A percentile compares a stretch with the other conserved stretches of the same genome.
phyloP scores from a whole-genome alignment of 495 filamentous ascomycete species.

The Daldinia decipiens region DNA sequence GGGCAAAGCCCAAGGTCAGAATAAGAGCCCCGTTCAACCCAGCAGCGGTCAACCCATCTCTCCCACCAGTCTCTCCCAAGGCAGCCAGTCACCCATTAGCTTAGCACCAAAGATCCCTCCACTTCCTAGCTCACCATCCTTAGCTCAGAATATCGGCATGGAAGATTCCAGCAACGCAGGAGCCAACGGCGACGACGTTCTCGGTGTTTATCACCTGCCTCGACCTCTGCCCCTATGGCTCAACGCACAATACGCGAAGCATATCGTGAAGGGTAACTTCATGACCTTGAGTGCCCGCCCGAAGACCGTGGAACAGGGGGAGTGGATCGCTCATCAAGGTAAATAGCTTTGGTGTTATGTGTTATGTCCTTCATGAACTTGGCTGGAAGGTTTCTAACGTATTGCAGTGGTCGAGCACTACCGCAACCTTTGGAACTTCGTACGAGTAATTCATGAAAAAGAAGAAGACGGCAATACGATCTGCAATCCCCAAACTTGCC shows the following conservation, averaged over 20 bases:
- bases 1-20: conserved; percentile 52
- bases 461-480: conserved; percentile 77
- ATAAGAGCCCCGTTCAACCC: conserved; percentile 55
- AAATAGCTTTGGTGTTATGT: conserved; percentile 43
- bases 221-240: conserved; percentile 68
- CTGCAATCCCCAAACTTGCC: conserved; percentile 84
- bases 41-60: conserved; percentile 51
- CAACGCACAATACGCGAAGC: conserved; percentile 79
- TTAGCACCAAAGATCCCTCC: conserved; percentile 63
- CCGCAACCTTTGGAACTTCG: conserved; percentile 83
- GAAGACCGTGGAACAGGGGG: conserved; percentile 86
- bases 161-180: conserved; percentile 57
- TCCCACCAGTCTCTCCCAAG: conserved; percentile 57
- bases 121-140: conserved; percentile 68
- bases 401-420: conserved; percentile 86
- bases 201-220: conserved; percentile 61
- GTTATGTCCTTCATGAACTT: background rate
- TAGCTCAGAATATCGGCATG: conserved; percentile 61
- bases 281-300: conserved; percentile 92
- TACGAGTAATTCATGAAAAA: conserved; percentile 80
- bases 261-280: conserved; percentile 95
- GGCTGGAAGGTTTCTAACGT: conserved; percentile 35
- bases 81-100: conserved; percentile 60
- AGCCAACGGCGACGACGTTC: conserved; percentile 61
- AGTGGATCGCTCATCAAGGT: conserved; percentile 97